These are phyloP conservation scores for Tuber magnatum DNA, from an alignment of 495 filamentous ascomycete species.

Conservation along the genomic window DNA sequence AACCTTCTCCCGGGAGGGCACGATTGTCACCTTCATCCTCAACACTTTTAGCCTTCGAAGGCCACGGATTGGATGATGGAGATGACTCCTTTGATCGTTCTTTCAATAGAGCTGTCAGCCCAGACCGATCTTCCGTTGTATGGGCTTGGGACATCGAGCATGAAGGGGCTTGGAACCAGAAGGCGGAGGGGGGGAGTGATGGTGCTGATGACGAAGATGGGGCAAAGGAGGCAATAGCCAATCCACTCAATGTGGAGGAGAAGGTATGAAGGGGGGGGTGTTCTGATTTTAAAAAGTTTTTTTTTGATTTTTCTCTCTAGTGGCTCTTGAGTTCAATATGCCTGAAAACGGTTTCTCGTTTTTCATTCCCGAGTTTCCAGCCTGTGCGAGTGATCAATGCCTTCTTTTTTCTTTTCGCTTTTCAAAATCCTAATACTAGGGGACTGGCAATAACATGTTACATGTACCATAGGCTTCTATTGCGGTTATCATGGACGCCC, in stretches of 20 bases:
- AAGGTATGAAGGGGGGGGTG: conserved; percentile 1
- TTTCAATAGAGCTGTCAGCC: neutral
- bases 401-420: neutral
- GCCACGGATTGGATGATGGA: neutral
- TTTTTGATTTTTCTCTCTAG: neutral
- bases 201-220: neutral
- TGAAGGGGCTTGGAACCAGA: neutral
- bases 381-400: neutral
- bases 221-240: neutral
- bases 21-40: neutral
- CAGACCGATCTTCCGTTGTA: neutral
- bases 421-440: neutral
- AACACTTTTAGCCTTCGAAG: neutral
- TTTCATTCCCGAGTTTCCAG: neutral
- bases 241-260: conserved; percentile 1
- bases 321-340: conserved; percentile 1
- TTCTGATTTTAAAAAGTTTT: neutral
- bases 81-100: conserved; percentile 4
- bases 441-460: conserved; percentile 1
- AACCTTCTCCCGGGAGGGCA: neutral
- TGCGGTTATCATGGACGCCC: neutral
- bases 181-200: neutral
- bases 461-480: conserved; percentile 2
- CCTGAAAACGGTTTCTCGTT: neutral
- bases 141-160: conserved; percentile 1